Base-by-base conservation (phyloP, 495 filamentous ascomycete species). In the Thermothielavioides terrestris region DNA sequence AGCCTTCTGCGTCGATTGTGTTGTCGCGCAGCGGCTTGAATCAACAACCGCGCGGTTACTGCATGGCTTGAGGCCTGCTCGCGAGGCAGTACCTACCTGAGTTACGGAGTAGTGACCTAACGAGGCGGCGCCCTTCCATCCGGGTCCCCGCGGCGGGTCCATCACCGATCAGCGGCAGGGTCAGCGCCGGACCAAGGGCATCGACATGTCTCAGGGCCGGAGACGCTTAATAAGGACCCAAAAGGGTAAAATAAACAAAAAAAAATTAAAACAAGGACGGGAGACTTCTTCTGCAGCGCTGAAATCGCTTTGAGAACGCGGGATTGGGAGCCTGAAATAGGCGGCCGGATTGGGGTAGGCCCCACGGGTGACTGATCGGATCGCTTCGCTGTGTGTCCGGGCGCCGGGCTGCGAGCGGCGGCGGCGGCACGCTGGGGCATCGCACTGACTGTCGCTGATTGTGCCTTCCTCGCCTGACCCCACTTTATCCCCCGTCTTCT, bases 401-500 rank as follows among this genome's bases (percentile, higher is more conserved):
- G 39, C 47, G 56, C 56, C 56, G 56, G 42, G 47, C 44, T 51
- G 51, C 40, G 50, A n/a, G 34, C 40, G 30, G 49, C 32, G 42
- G 37, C 43, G 43, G 43, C 43, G 31, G 43, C 30, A 45, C 42
- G 30, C 47, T 48, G 22, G 26, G 43, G 54, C 22, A 41, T 39
- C 20, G 45, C 52, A 27, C 34, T 52, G 36, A 26, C 17, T 30
- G 15, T 12, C 27, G 45, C 31, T 44, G 54, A 30, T 37, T 38
- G 41, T 41, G 50, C 42, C 49, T 60, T 42, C 48, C 44, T 34
- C 38, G n/a, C 38, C 12, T 23, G 57, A 31, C 49, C 49, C 62
- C 57, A 58, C 58, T 57, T 53, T 59, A 30, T 46, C 39, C 54
- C 55, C 59, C 60, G 58, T 58, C 56, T 50, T 58, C 59, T 56